Evolutionary conservation across 441 rosid genomes (phyloP).

Genomic region (Viola pubescens): DNA sequence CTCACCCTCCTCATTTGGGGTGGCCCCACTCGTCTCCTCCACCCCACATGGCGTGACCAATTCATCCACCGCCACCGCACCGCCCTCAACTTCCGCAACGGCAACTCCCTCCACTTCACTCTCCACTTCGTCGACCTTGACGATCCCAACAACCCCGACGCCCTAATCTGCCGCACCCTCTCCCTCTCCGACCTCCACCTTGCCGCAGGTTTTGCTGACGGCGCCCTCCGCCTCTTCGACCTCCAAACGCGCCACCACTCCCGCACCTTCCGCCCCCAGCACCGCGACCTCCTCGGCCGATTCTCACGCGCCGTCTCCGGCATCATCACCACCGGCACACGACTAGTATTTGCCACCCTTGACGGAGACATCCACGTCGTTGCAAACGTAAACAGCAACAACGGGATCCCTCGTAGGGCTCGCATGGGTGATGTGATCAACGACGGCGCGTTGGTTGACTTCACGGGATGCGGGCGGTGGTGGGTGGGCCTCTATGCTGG

Average conservation of each 20-base stretch:
- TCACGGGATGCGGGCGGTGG: slow-evolving; percentile 62
- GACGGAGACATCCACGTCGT: slow-evolving; percentile 80
- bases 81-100: slow-evolving; percentile 46
- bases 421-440: slow-evolving; percentile 47
- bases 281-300: slow-evolving; percentile 53
- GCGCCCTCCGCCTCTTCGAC: slow-evolving; percentile 67
- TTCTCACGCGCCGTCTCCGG: slow-evolving; percentile 79
- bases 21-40: slow-evolving; percentile 30
- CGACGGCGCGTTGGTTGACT: slow-evolving; percentile 75
- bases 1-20: slow-evolving; percentile 54
- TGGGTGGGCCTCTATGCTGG: slow-evolving; percentile 96
- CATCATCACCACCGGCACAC: slow-evolving; percentile 35
- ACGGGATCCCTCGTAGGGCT: slow-evolving; percentile 39
- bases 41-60: slow-evolving; percentile 69
- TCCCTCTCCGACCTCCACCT: slow-evolving; percentile 63
- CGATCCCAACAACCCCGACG: slow-evolving; percentile 44
- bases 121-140: slow-evolving; percentile 64
- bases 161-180: slow-evolving; percentile 70
- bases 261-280: slow-evolving; percentile 51
- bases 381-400: slow-evolving; percentile 19
- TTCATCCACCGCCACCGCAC: slow-evolving; percentile 61
- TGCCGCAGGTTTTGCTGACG: slow-evolving; percentile 83
- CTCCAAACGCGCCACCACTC: slow-evolving; percentile 45
- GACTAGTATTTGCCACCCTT: slow-evolving; percentile 57
- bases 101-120: slow-evolving; percentile 30